Percentiles rank a stretch among this genome's conserved stretches.
Evolutionary conservation across 2,329 filamentous ascomycete genomes (phyloP).

Genomic region (Exophiala oligosperma): DNA sequence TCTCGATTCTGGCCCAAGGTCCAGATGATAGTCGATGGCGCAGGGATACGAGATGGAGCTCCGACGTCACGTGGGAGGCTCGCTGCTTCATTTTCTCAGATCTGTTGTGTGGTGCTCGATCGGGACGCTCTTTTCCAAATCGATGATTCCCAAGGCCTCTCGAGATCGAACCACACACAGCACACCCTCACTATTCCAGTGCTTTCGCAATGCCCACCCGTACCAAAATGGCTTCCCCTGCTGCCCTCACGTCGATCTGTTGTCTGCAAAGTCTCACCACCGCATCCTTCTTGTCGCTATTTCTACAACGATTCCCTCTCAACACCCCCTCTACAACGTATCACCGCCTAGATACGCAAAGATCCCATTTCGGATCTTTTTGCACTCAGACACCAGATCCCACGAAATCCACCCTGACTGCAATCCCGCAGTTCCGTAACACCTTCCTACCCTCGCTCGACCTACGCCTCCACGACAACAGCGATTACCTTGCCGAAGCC

Average conservation of each 20-base stretch:
- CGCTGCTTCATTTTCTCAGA: background rate
- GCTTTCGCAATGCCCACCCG: background rate
- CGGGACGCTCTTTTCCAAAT: slow-evolving; percentile 11
- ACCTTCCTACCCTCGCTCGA: background rate
- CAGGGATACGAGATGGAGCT: background rate
- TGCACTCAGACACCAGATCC: background rate
- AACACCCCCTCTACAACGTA: background rate
- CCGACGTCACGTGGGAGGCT: background rate
- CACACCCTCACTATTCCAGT: slow-evolving; percentile 7
- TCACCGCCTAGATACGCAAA: background rate
- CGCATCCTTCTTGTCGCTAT: slow-evolving; percentile 1
- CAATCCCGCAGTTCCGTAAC: background rate
- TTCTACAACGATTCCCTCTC: background rate
- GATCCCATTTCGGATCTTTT: background rate
- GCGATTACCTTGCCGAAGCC: background rate
- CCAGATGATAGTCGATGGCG: background rate
- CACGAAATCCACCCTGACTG: background rate
- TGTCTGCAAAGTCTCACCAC: slow-evolving; percentile 1
- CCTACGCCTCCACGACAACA: background rate
- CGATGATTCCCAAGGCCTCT: slow-evolving; percentile 9
- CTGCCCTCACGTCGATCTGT: background rate
- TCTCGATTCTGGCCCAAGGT: background rate
- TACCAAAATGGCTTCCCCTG: slow-evolving; percentile 14
- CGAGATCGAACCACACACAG: slow-evolving; percentile 25
- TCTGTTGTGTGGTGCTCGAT: slow-evolving; percentile 15